phyloP scores from a whole-genome alignment of 1,284 basidiomycete species.

The Pholiota adiposa region DNA sequence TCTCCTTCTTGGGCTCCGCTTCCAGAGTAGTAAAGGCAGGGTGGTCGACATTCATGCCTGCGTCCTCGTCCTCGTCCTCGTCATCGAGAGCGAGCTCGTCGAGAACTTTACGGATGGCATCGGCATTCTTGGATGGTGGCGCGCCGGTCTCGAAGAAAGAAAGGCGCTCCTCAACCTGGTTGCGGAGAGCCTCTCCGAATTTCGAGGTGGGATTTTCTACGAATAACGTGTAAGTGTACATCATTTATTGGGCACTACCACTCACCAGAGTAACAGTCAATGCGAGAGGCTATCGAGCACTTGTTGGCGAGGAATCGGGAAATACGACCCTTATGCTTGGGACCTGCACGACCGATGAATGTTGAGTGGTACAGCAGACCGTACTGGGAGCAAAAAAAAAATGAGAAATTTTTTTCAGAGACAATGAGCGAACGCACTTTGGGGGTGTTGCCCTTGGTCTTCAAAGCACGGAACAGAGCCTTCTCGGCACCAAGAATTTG shows the following conservation, averaged over 20 bases:
- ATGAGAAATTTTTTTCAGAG: not conserved
- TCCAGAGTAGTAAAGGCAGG: slow-evolving; percentile 60
- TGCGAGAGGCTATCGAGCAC: slow-evolving; percentile 96
- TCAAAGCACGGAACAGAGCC: slow-evolving; percentile 95
- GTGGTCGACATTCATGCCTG: slow-evolving; percentile 62
- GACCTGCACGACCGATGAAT: slow-evolving; percentile 94
- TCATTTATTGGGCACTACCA: not conserved
- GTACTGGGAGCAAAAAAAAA: slow-evolving; percentile 56
- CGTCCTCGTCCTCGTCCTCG: slow-evolving; percentile 74
- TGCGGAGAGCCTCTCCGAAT: slow-evolving; percentile 92
- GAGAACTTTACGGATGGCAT: slow-evolving; percentile 89
- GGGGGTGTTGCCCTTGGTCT: slow-evolving; percentile 98
- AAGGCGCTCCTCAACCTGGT: slow-evolving; percentile 96
- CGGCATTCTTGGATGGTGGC: slow-evolving; percentile 85
- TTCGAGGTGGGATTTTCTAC: slow-evolving; percentile 87
- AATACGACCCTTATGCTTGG: slow-evolving; percentile 98
- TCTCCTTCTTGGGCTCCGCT: slow-evolving; percentile 57
- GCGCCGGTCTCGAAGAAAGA: slow-evolving; percentile 92
- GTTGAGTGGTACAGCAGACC: slow-evolving; percentile 93
- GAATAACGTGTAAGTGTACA: not conserved
- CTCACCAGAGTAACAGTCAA: slow-evolving; percentile 93
- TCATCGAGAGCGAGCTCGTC: slow-evolving; percentile 78
- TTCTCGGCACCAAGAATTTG: slow-evolving; percentile 99
- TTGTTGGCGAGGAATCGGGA: slow-evolving; percentile 99
- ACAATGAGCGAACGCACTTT: slow-evolving; percentile 61